phyloP scores from a whole-genome alignment of 805 yeast species.

The Suhomyces xylopsoci region DNA sequence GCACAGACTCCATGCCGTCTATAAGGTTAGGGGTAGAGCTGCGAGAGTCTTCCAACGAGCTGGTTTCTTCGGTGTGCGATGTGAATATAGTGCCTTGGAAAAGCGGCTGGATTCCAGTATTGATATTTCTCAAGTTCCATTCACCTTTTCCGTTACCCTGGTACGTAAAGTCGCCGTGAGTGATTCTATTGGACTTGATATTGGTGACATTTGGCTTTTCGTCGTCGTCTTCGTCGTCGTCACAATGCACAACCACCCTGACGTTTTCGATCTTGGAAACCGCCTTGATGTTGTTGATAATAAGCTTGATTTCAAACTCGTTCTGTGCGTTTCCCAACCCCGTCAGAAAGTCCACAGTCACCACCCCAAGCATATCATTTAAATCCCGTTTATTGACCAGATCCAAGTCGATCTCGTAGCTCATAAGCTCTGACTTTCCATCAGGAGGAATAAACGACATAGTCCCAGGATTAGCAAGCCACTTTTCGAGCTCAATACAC shows the following conservation, averaged over 20 bases:
- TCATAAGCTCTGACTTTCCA: slow-evolving; percentile 62
- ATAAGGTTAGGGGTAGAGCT: slow-evolving; percentile 4
- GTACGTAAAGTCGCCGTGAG: slow-evolving; percentile 73
- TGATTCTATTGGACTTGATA: slow-evolving; percentile 58
- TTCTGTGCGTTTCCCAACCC: slow-evolving; percentile 51
- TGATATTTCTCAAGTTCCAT: slow-evolving; percentile 60
- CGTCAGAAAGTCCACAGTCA: slow-evolving; percentile 50
- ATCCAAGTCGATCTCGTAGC: slow-evolving; percentile 58
- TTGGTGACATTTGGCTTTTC: slow-evolving; percentile 17
- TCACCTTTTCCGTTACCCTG: slow-evolving; percentile 51
- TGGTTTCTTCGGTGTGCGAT: slow-evolving; percentile 6
- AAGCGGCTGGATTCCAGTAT: slow-evolving; percentile 65
- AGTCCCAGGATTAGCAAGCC: slow-evolving; percentile 46
- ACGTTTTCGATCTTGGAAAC: slow-evolving; percentile 34
- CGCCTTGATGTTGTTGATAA: slow-evolving; percentile 33
- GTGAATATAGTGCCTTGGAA: slow-evolving; percentile 55
- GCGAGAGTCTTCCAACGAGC: slow-evolving; percentile 12
- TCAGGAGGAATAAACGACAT: slow-evolving; percentile 86
- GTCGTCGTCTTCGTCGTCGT: slow-evolving; percentile 8
- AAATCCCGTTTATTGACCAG: slow-evolving; percentile 17
- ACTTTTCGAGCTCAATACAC: slow-evolving; percentile 55
- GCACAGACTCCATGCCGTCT: slow-evolving; percentile 4
- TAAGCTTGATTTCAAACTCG: slow-evolving; percentile 62
- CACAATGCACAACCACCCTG: slow-evolving; percentile 24
- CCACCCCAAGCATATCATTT: slow-evolving; percentile 44